Evolutionary conservation across 495 filamentous ascomycete species (phyloP).

Genomic region (Xylaria longipes): DNA sequence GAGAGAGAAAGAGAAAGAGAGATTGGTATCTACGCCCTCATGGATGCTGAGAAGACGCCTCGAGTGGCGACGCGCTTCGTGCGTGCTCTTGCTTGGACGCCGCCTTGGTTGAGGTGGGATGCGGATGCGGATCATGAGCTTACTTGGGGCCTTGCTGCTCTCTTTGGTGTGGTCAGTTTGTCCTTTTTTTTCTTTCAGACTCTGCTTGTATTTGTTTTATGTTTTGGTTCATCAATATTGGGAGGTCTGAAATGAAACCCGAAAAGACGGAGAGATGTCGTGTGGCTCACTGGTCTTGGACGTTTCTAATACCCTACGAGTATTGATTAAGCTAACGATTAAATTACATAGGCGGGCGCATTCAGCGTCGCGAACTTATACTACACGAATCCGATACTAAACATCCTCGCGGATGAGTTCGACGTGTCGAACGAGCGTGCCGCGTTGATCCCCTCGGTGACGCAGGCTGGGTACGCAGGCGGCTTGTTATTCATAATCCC

Average conservation of each 20-base stretch:
- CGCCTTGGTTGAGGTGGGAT: slow-evolving; percentile 63
- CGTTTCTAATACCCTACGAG: background rate
- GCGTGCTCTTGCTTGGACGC: slow-evolving; percentile 52
- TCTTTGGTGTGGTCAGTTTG: slow-evolving; percentile 59
- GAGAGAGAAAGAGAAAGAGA: no score
- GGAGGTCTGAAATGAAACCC: background rate
- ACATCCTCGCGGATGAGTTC: slow-evolving; percentile 68
- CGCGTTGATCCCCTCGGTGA: slow-evolving; percentile 72
- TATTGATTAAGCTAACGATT: slow-evolving; percentile 36
- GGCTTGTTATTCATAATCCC: slow-evolving; percentile 81
- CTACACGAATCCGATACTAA: slow-evolving; percentile 73
- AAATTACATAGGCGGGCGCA: slow-evolving; percentile 30
- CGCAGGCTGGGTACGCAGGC: slow-evolving; percentile 80
- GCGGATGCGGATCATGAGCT: slow-evolving; percentile 60
- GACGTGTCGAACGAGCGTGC: slow-evolving; percentile 61
- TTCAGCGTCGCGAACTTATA: slow-evolving; percentile 75
- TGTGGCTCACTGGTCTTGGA: background rate
- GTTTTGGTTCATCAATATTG: background rate
- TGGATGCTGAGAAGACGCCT: background rate
- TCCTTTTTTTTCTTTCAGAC: background rate
- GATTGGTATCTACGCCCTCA: background rate
- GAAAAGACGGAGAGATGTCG: background rate
- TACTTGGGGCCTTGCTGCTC: slow-evolving; percentile 63
- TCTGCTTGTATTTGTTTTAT: background rate
- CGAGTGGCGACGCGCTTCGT: background rate